Percentiles rank a stretch among this genome's conserved stretches.
phyloP scores from a whole-genome alignment of 805 yeast species.

The Ogataea methylovora region DNA sequence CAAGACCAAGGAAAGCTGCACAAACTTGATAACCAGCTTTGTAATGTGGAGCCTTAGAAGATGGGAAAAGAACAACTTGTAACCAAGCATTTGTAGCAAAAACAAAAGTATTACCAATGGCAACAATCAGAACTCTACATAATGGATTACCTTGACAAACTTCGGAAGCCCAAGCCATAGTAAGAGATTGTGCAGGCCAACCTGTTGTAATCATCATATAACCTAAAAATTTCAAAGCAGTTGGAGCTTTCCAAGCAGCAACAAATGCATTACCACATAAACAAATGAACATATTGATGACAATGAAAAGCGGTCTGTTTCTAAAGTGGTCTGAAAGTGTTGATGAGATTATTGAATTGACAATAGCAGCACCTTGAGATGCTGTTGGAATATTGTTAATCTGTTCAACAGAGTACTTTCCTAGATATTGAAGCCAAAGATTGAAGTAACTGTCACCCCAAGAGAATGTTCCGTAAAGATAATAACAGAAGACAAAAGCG shows the following conservation, averaged over 20 bases:
- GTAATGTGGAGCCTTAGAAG: slow-evolving; percentile 24
- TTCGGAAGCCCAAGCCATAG: slow-evolving; percentile 19
- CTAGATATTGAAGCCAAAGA: slow-evolving; percentile 34
- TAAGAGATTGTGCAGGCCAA: slow-evolving; percentile 18
- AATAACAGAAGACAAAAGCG: slow-evolving; percentile 39
- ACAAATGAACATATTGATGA: too few species aligned
- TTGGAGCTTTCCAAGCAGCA: slow-evolving; percentile 34
- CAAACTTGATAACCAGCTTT: slow-evolving; percentile 18
- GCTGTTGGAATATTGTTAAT: slow-evolving; percentile 50
- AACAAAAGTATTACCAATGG: slow-evolving; percentile 12
- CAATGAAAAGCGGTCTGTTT: slow-evolving; percentile 22
- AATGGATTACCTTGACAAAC: slow-evolving; percentile 17
- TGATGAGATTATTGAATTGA: slow-evolving; percentile 33
- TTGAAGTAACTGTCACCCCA: slow-evolving; percentile 33
- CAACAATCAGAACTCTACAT: slow-evolving; percentile 22
- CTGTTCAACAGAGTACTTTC: slow-evolving; percentile 31
- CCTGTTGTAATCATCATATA: slow-evolving; percentile 8
- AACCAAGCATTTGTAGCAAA: slow-evolving; percentile 22
- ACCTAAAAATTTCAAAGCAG: slow-evolving; percentile 10
- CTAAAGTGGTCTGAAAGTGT: slow-evolving; percentile 16
- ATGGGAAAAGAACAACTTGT: slow-evolving; percentile 24
- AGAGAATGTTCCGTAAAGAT: slow-evolving; percentile 28
- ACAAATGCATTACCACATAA: slow-evolving; percentile 33
- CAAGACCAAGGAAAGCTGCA: slow-evolving; percentile 16
- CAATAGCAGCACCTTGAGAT: slow-evolving; percentile 43